Evolutionary conservation across 345 rosid species (phyloP), one percentile per base, ranked within the genome.

Genomic region (Schrenkiella parvula): DNA sequence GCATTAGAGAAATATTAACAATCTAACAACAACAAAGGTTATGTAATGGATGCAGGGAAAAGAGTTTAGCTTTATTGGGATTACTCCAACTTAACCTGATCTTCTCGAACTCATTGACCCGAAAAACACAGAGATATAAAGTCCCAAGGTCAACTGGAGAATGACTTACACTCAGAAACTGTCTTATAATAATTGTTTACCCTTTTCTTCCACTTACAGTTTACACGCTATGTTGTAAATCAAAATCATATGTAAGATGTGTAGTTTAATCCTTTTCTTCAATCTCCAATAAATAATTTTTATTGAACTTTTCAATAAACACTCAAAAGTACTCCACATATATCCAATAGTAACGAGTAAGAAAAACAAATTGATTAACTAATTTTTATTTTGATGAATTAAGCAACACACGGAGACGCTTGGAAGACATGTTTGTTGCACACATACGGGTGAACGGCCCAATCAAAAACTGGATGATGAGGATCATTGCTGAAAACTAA

Each of bases 61-160:
- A 23, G 34, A 43, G 58, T 44, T 64, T 56, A 56, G 59, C 51
- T 53, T 35, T 66, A 19, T 47, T 65, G 51, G 14, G 71, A 5
- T 56, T 57, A 65, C 60, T 74, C 25, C 66, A 66, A 37, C 34
- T 65, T 37, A 66, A 73, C 26, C 34, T 56, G 19, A 57, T 48
- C 55, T 74, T 57, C 51, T 74, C 72, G 53, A 74, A 37, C 46
- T 64, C 70, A 32, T 32, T 52, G 26, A 54, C 76, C 37, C 64
- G 28, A 53, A 39, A 34, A 29, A 14, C 42, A 11, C 14, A 22
- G 7, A 6, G 8, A n/a, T n/a, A n/a, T n/a, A 70, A 17, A 42
- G 8, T 23, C 56, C 56, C 22, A 58, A 50, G 22, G 7, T 71
- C 43, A 50, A 71, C 60, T 26, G 18, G 5, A 38, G 34, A 46